phyloP scores from a whole-genome alignment of 768 basidiomycete species.

The Rhizopogon salebrosus region DNA sequence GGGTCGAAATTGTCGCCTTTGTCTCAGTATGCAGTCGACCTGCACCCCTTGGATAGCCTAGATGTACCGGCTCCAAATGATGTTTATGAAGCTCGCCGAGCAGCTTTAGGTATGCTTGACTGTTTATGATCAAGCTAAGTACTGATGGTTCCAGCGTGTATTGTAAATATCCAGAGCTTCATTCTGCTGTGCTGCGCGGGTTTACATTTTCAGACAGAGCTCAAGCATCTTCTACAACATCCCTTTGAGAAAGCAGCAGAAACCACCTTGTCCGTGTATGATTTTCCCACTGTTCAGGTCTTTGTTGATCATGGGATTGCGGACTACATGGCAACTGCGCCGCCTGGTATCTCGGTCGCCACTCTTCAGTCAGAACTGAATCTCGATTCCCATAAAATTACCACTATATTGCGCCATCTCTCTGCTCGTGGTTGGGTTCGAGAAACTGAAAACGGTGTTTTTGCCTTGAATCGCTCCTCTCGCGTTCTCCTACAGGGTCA shows the following conservation, averaged over 20 bases:
- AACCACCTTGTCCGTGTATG: constrained; percentile 11
- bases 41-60: not conserved
- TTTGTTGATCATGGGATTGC: constrained; percentile 12
- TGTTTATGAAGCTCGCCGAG: not conserved
- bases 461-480: constrained; percentile 14
- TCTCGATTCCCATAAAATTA: constrained; percentile 10
- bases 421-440: constrained; percentile 14
- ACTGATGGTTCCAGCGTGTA: not conserved
- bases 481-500: constrained; percentile 9
- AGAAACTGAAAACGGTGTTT: constrained; percentile 12
- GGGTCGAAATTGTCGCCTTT: not conserved
- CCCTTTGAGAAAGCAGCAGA: constrained; percentile 1
- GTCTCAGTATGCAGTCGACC: not conserved
- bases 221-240: constrained; percentile 1
- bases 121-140: not conserved
- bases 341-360: constrained; percentile 2
- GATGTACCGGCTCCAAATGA: not conserved
- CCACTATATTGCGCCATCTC: constrained; percentile 13
- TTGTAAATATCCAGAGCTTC: not conserved
- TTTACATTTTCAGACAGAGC: not conserved
- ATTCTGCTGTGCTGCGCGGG: not conserved
- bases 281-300: constrained; percentile 11
- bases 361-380: constrained; percentile 12
- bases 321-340: constrained; percentile 10
- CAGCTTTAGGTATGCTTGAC: not conserved